A percentile compares a stretch with the other conserved stretches of the same genome.
Evolutionary conservation across 441 rosid genomes (phyloP).

Genomic region (Corymbia calophylla): DNA sequence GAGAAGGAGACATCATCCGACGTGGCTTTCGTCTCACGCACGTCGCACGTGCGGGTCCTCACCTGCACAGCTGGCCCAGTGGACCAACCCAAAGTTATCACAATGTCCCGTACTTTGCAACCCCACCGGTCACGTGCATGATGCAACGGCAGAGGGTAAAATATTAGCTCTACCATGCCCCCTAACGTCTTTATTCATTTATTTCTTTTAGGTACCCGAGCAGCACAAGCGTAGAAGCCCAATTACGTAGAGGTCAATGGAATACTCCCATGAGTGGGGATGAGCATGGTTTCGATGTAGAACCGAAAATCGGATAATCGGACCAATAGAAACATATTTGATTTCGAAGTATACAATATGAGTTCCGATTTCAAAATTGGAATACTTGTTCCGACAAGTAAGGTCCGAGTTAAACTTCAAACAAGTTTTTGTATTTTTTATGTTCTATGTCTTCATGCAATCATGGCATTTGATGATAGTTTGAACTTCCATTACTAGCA

Average conservation of each 20-base stretch:
- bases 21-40: neutral
- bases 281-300: rapidly evolving
- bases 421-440: too few species aligned
- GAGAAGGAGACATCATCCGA: neutral
- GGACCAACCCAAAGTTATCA: neutral
- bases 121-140: neutral
- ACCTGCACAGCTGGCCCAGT: neutral
- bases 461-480: too few species aligned
- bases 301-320: rapidly evolving
- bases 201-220: neutral
- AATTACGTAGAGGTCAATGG: rapidly evolving
- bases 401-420: rapidly evolving
- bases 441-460: too few species aligned
- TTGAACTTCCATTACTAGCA: rapidly evolving
- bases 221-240: rapidly evolving
- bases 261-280: too few species aligned
- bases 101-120: neutral
- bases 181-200: neutral
- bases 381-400: too few species aligned
- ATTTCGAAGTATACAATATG: rapidly evolving
- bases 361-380: too few species aligned
- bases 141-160: neutral
- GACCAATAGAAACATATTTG: rapidly evolving
- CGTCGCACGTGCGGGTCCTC: neutral
- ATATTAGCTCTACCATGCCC: neutral